Conservation (phyloP, 2,329 filamentous ascomycete species). For the Ascochyta fabae region DNA sequence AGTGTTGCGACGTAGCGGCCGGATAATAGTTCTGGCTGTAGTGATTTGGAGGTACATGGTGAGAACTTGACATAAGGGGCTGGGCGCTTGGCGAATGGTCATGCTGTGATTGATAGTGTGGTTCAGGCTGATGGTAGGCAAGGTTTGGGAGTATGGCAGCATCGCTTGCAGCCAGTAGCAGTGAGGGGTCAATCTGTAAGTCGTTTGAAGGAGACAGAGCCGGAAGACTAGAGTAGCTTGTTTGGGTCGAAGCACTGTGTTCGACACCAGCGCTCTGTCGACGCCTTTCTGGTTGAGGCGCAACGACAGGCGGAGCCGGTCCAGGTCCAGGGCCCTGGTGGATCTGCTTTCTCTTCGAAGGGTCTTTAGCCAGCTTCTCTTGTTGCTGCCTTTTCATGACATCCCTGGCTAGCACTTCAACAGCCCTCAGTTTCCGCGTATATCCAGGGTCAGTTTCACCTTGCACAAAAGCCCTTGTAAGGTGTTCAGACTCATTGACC, state of each 20-base stretch:
- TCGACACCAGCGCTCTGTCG: conserved; percentile 20
- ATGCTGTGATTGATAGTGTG: conserved; percentile 33
- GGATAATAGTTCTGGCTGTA: conserved; percentile 22
- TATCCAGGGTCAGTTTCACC: conserved; percentile 61
- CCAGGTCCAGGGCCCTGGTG: conserved; percentile 53
- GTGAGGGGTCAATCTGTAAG: conserved; percentile 68
- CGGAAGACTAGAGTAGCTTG: conserved; percentile 20
- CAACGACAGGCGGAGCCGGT: conserved; percentile 43
- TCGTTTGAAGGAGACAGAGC: conserved; percentile 52
- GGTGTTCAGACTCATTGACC: conserved; percentile 64
- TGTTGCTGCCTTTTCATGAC: conserved; percentile 79
- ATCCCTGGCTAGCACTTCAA: conserved; percentile 76
- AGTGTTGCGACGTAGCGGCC: conserved; percentile 20
- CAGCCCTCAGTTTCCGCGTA: conserved; percentile 64
- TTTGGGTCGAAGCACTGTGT: conserved; percentile 5
- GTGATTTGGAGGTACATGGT: conserved; percentile 39
- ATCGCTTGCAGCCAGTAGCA: conserved; percentile 64
- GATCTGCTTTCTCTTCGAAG: conserved; percentile 52
- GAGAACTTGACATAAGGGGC: conserved; percentile 30
- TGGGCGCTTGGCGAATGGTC: conserved; percentile 40
- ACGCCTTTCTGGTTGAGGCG: conserved; percentile 37
- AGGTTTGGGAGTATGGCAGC: conserved; percentile 47
- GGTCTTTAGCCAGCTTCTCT: conserved; percentile 65
- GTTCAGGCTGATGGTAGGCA: conserved; percentile 19
- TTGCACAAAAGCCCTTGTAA: conserved; percentile 62